Conservation (phyloP, 2,329 filamentous ascomycete genomes). For the Metarhizium humberi region DNA sequence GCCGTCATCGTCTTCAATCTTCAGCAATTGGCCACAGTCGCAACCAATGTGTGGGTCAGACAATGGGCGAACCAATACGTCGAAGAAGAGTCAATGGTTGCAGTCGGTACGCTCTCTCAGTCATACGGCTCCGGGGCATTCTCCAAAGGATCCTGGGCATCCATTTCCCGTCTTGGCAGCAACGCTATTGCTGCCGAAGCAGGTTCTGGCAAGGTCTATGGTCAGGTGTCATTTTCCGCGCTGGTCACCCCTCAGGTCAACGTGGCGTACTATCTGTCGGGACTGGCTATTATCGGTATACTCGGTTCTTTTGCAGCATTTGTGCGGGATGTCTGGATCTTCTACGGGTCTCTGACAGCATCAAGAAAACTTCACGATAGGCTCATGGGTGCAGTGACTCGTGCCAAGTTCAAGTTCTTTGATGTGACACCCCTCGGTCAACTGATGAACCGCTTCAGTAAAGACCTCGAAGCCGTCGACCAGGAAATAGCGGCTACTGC, state of each 20-base stretch:
- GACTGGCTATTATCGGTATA: slow-evolving; percentile 74
- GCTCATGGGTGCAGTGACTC: slow-evolving; percentile 69
- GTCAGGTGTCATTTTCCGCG: slow-evolving; percentile 10
- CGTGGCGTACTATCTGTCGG: slow-evolving; percentile 69
- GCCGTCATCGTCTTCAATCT: slow-evolving; percentile 65
- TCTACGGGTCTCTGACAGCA: slow-evolving; percentile 82
- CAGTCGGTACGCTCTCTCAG: slow-evolving; percentile 12
- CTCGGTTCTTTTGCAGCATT: slow-evolving; percentile 75
- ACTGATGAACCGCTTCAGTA: slow-evolving; percentile 97
- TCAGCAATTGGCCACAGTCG: slow-evolving; percentile 79
- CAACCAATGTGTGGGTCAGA: slow-evolving; percentile 89
- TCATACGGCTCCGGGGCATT: slow-evolving; percentile 17
- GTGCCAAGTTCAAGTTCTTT: slow-evolving; percentile 95
- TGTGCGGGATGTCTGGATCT: slow-evolving; percentile 76
- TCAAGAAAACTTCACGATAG: slow-evolving; percentile 75
- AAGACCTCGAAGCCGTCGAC: slow-evolving; percentile 89
- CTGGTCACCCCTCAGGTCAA: slow-evolving; percentile 52
- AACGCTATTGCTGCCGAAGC: slow-evolving; percentile 16
- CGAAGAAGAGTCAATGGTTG: slow-evolving; percentile 19
- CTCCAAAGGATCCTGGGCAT: slow-evolving; percentile 23
- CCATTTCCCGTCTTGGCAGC: slow-evolving; percentile 24
- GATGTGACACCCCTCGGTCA: slow-evolving; percentile 92
- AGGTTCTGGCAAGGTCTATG: slow-evolving; percentile 2
- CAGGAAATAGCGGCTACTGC: slow-evolving; percentile 93
- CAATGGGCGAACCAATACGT: slow-evolving; percentile 90